phyloP scores from a whole-genome alignment of 192 early-diverging fungal species.

The Coemansia sp. region DNA sequence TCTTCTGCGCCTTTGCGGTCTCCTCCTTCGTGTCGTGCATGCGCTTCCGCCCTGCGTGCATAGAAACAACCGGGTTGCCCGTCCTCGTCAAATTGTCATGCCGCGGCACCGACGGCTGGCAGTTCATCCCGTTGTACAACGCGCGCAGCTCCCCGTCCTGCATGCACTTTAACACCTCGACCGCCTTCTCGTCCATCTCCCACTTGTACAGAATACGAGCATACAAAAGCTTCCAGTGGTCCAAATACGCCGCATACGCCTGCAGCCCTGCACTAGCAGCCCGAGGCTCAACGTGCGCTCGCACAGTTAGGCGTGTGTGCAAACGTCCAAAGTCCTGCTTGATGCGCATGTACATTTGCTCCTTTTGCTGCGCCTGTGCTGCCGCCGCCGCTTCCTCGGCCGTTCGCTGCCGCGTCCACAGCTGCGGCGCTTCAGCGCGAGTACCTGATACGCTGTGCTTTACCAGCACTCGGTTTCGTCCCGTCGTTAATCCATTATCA shows the following conservation, averaged over 20 bases:
- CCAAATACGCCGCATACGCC: constrained; percentile 29
- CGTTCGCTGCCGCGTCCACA: not conserved
- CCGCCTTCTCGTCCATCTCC: constrained; percentile 42
- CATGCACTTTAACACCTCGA: constrained; percentile 46
- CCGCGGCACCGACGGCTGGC: constrained; percentile 37
- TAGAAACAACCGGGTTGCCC: constrained; percentile 13
- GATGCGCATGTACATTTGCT: constrained; percentile 25
- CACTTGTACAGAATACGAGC: constrained; percentile 45
- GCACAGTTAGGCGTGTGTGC: constrained; percentile 20
- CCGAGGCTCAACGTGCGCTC: constrained; percentile 2
- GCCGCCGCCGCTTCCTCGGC: constrained; percentile 6
- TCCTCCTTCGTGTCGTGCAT: not conserved
- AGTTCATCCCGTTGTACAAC: constrained; percentile 33
- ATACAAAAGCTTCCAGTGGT: constrained; percentile 52
- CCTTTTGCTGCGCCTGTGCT: constrained; percentile 21
- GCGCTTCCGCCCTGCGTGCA: not conserved
- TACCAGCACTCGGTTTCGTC: not conserved
- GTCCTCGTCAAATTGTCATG: constrained; percentile 37
- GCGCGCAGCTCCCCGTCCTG: constrained; percentile 25
- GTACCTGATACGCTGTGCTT: not conserved
- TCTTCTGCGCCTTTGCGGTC: not conserved
- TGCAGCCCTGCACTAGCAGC: constrained; percentile 4
- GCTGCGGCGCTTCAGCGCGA: not conserved
- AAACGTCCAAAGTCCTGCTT: constrained; percentile 22
- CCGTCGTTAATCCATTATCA: not conserved